Percentiles rank a stretch among this genome's conserved stretches.
Evolutionary conservation across 2,329 filamentous ascomycete species (phyloP).

Genomic region (Colletotrichum sp.): DNA sequence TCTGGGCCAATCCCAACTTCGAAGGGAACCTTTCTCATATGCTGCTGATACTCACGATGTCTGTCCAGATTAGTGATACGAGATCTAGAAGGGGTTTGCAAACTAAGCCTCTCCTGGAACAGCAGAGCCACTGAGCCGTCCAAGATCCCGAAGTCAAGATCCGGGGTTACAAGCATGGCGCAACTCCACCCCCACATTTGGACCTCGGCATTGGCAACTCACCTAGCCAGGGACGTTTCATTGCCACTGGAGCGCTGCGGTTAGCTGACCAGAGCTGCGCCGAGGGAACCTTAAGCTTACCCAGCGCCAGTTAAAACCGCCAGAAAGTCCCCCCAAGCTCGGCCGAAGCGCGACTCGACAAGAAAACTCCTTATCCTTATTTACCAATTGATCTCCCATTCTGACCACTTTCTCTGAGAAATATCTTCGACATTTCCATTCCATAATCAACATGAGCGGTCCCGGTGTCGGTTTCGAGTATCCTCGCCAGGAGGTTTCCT

Average conservation of each 20-base stretch:
- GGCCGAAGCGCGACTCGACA: conserved; percentile 3
- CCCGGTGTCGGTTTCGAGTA: conserved; percentile 79
- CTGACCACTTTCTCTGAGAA: neutral
- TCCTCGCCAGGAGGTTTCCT: conserved; percentile 76
- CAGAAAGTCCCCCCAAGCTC: conserved; percentile 3
- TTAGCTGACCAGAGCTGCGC: conserved; percentile 15
- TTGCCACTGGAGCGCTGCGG: conserved; percentile 6
- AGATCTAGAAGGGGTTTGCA: neutral
- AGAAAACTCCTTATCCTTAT: neutral
- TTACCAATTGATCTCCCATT: neutral
- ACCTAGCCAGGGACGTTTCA: neutral
- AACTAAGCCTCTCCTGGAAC: neutral
- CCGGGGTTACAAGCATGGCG: conserved; percentile 7
- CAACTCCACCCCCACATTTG: conserved; percentile 20
- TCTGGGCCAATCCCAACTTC: neutral
- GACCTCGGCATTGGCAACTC: conserved; percentile 21
- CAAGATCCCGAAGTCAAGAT: conserved; percentile 14
- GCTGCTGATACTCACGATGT: neutral
- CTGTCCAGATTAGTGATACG: neutral
- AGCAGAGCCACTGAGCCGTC: neutral
- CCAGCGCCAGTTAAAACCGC: conserved; percentile 15
- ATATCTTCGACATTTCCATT: neutral
- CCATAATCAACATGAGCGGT: conserved; percentile 27
- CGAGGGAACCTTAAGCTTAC: conserved; percentile 5
- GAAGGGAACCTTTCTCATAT: neutral